These are phyloP conservation scores for Collybia mongolica DNA, from an alignment of 768 basidiomycete genomes.

Conservation along the genomic window DNA sequence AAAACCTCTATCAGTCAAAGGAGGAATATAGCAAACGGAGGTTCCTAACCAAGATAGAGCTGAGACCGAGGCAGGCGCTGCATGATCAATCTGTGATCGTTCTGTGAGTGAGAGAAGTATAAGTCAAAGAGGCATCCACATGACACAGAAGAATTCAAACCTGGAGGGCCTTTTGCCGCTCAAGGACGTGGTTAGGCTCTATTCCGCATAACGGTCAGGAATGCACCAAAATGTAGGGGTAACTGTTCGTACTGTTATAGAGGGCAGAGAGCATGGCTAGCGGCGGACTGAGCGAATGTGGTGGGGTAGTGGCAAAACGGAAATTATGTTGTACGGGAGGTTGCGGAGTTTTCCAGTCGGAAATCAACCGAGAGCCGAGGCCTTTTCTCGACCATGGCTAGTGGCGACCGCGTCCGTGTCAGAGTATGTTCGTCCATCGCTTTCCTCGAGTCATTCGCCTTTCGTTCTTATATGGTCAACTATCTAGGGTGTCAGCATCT, in stretches of 20 bases:
- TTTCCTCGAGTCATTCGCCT: constrained; percentile 8
- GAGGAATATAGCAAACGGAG: background rate
- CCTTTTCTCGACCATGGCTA: constrained; percentile 41
- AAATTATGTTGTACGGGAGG: constrained; percentile 27
- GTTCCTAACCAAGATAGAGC: constrained; percentile 60
- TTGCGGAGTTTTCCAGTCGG: constrained; percentile 44
- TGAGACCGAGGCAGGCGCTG: constrained; percentile 59
- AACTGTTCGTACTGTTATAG: constrained; percentile 55
- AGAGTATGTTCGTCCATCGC: constrained; percentile 51
- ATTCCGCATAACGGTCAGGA: constrained; percentile 2
- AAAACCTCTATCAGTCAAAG: background rate
- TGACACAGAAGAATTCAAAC: constrained; percentile 31
- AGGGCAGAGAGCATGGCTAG: constrained; percentile 53
- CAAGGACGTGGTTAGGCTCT: constrained; percentile 65
- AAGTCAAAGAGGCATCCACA: constrained; percentile 3
- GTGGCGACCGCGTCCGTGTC: constrained; percentile 75
- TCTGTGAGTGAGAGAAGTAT: constrained; percentile 22
- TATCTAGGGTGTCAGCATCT: constrained; percentile 78
- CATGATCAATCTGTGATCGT: constrained; percentile 52
- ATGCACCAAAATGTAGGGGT: background rate
- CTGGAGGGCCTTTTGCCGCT: constrained; percentile 68
- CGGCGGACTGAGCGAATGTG: constrained; percentile 21
- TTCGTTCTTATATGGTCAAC: constrained; percentile 10
- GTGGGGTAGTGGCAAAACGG: constrained; percentile 10
- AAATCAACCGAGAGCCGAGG: constrained; percentile 31